Base-by-base conservation (phyloP, 805 yeast genomes). In the Starmerella sp. region DNA sequence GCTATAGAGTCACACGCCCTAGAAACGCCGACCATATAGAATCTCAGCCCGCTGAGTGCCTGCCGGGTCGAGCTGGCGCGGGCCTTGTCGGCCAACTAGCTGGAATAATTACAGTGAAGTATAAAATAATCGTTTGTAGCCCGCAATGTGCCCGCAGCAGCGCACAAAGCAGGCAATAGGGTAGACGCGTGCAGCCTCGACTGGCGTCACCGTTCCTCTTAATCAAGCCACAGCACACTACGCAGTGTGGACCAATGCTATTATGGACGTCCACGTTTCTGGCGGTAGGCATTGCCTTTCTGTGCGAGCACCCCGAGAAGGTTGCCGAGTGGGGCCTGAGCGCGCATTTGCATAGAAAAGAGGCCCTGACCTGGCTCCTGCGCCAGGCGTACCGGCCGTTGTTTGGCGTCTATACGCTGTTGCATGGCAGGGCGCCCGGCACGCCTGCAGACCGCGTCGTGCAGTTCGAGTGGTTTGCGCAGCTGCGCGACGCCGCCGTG, bases 401-500 rank as follows among this genome's bases (percentile, higher is more conserved):
- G 30, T 8, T 41, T 8, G 51, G 48, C 6, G 30, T 49, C 29
- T 49, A 55, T 37, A 29, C 49, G 13, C 35, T 46, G 3, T 14
- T 55, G 29, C 56, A 52, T 46, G 37, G 56, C 30, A 9, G 15
- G 34, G 45, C 17, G 29, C 57, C 57, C 10, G 13, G 17, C 9
- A 15, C 42, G 13, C 11, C 28, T 17, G 48, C n/a, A 2, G 61
- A 58, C 42, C 49, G 49, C 31, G 34, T 58, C 5, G 56, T 54
- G 11, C 47, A 51, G 29, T 54, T 48, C 15, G 48, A 32, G 47
- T 57, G 57, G 55, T 14, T 28, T 10, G 6, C 34, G 42, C 32
- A 14, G 8, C 30, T 43, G 6, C 36, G 55, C 34, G 62, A 47
- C 17, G 57, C 51, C 44, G 51, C 43, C 44, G 50, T 22, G n/a